These are phyloP conservation scores for Cryptococcus sp. DNA, from an alignment of 1,284 basidiomycete genomes.

Conservation along the genomic window DNA sequence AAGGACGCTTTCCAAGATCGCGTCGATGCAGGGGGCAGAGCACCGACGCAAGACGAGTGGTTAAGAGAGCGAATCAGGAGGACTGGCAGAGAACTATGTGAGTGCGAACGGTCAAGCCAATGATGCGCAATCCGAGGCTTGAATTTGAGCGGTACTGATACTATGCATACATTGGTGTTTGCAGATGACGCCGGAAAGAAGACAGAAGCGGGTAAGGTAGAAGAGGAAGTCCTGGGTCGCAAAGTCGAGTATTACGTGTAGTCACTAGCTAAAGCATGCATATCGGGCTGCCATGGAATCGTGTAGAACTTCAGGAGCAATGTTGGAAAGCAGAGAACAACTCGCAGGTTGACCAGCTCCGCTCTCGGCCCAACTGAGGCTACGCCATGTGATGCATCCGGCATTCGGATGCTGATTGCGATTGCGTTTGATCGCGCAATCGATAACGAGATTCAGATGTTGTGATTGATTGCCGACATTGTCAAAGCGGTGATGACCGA, in stretches of 20 bases:
- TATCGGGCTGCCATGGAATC: too few species aligned
- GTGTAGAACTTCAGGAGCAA: too few species aligned
- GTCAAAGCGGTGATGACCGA: too few species aligned
- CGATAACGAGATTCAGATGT: too few species aligned
- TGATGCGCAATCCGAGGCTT: background rate
- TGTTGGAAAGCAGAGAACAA: too few species aligned
- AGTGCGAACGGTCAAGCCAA: slow-evolving; percentile 2
- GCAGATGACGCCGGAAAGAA: slow-evolving; percentile 22
- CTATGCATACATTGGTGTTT: background rate
- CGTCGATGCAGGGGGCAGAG: slow-evolving; percentile 27
- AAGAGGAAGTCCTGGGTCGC: slow-evolving; percentile 28
- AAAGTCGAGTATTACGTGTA: slow-evolving; percentile 34
- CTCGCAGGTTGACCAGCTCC: too few species aligned
- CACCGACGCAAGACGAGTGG: slow-evolving; percentile 34
- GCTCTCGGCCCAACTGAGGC: too few species aligned
- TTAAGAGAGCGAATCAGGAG: slow-evolving; percentile 29
- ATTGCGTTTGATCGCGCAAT: too few species aligned
- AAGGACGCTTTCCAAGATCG: slow-evolving; percentile 27
- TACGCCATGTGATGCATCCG: too few species aligned
- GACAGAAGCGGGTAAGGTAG: slow-evolving; percentile 19
- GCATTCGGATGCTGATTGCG: too few species aligned
- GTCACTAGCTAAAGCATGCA: too few species aligned
- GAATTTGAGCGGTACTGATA: background rate
- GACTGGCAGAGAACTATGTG: slow-evolving; percentile 29
- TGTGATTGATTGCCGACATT: too few species aligned